Conservation (phyloP, 139 green algal genomes). For the Coelastrella sp. region DNA sequence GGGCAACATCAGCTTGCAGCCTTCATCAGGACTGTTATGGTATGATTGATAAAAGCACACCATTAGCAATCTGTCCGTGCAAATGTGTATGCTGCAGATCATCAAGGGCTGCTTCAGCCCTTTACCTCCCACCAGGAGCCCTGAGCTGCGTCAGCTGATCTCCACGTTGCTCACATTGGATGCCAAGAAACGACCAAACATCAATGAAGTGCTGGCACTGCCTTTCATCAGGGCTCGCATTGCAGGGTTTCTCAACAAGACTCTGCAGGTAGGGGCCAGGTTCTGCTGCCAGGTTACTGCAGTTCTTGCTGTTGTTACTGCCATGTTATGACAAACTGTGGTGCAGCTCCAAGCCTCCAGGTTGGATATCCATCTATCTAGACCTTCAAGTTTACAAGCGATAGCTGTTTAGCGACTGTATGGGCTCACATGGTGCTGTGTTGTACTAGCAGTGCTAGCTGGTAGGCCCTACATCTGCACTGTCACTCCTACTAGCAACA, state of each 20-base stretch:
- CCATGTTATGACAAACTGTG: neutral
- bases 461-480: too few relatives aligned
- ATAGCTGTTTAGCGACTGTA: too few relatives aligned
- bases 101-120: conserved; percentile 64
- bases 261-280: conserved; percentile 57
- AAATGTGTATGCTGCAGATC: conserved; percentile 52
- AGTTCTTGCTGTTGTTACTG: neutral
- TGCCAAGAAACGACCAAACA: conserved; percentile 60
- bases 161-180: conserved; percentile 67
- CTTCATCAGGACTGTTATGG: neutral
- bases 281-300: neutral
- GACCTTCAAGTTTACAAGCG: too few relatives aligned
- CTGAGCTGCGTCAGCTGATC: conserved; percentile 69
- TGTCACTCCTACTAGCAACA: too few relatives aligned
- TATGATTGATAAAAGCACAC: too few relatives aligned
- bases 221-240: conserved; percentile 70
- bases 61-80: too few relatives aligned
- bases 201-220: conserved; percentile 75
- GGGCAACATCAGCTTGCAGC: too few relatives aligned
- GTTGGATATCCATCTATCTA: too few relatives aligned
- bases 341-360: neutral
- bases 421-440: too few relatives aligned
- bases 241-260: conserved; percentile 68
- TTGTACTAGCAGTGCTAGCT: too few relatives aligned
- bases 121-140: conserved; percentile 49